Evolutionary conservation across 2,329 filamentous ascomycete species (phyloP), one percentile per base, ranked within the genome.

Genomic region (Thelonectria rubi): DNA sequence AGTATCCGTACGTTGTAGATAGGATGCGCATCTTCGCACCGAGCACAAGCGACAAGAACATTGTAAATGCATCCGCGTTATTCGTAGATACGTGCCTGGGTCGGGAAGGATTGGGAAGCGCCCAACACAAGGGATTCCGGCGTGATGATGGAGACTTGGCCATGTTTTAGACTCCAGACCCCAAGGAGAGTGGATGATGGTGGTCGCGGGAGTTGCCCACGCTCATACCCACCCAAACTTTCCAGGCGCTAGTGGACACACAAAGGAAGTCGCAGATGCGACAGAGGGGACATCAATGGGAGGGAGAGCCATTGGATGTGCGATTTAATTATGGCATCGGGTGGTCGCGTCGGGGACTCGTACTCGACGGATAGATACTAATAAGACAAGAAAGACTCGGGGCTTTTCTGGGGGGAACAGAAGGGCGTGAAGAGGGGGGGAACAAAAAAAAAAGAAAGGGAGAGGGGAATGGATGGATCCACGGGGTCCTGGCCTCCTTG

Each of bases 401-500:
- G 42, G 12, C 34, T 37, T 37, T 37, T 37, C 12, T 14, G 34
- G 34, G 45, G 47, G 47, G 26, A 53, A 52, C n/a, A 47, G 34
- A 47, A 47, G 45, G 45, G 21, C 45, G 20, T 26, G 7, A 15
- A 37, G 34, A 37, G 34, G 34, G 15, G 11, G 45, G 12, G 12
- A 9, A 47, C 21, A 14, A 47, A n/a, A 26, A 15, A 30, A 21
- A 26, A n/a, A 34, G 30, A 42, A 32, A 39, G 42, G 21, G 21
- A 46, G 57, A 17, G 50, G 54, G 40, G 48, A 46, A 51, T 51
- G 60, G 51, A 59, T 63, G 60, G 60, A 59, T 63, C 55, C 60
- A 63, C 60, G 60, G 55, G 55, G 60, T 63, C 60, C 60, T 55
- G 21, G 60, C 46, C 32, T 63, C 60, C 60, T 55, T 34, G 60